Evolutionary conservation across 306 rosid species (phyloP), one percentile per base, ranked within the genome.

Genomic region (Vachellia pachyceras): DNA sequence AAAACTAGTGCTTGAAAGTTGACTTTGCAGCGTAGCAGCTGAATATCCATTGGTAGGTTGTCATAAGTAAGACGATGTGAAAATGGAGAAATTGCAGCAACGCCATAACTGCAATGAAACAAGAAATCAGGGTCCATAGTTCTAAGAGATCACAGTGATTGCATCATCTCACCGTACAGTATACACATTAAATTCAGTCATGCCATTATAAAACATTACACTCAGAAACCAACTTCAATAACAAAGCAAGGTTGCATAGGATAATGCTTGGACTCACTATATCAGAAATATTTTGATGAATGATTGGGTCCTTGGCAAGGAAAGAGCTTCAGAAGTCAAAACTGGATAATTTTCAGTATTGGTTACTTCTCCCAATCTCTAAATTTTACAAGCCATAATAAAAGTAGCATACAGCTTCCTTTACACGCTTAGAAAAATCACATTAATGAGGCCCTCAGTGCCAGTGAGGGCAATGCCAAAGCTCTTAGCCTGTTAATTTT

Each of bases 11-110:
- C 99, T 83, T 95, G 85, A 81, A 95, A 95, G 93, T 95, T 95
- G 79, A 95, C 99, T 85, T 95, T 95, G 86, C 94, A 89, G 29
- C 98, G 95, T n/a, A 95, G 85, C 69, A 86, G 89, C 79, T 95
- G 99, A 73, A 95, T 95, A 79, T 93, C 96, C 95, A 78, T 82
- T 46, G 99, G 93, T 85, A 95, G 81, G 89, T 86, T 95, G 90
- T 95, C 98, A 84, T 91, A 95, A 73, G 91, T 81, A 78, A 95
- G 86, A 45, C 99, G 99, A 71, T 95, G 99, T 76, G 99, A 95
- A 84, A 95, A 95, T 33, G 99, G 99, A 46, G 99, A 84, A 36
- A 95, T 88, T 40, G 99, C 99, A 90, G 99, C 97, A 76, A 95
- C 80, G 42, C 97, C 99, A 79, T 90, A 91, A 84, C 99, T 95